A percentile compares a stretch with the other conserved stretches of the same genome.
Evolutionary conservation across 176 grass and related monocot species (phyloP).

Genomic region (Thinopyrum elongatum): DNA sequence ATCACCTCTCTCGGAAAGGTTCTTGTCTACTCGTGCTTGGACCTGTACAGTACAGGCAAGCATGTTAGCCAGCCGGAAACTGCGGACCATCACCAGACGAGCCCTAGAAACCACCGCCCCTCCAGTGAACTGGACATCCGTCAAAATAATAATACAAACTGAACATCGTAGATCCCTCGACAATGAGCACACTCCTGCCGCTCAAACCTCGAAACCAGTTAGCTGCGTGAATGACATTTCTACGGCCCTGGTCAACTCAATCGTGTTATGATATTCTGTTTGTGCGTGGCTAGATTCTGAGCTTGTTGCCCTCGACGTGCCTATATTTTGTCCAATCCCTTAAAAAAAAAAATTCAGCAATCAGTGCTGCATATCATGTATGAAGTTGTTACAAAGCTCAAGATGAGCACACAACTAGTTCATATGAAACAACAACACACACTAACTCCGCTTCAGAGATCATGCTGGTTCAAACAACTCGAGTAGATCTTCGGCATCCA

Average conservation of each 20-base stretch:
- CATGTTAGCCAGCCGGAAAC: conserved; percentile 12
- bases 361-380: no score
- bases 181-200: neutral
- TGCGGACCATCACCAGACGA: neutral
- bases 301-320: no score
- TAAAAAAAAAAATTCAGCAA: no score
- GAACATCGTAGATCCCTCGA: neutral
- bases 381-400: no score
- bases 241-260: neutral
- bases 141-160: no score
- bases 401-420: no score
- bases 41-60: neutral
- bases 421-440: no score
- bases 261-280: neutral
- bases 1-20: neutral
- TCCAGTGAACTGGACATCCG: neutral
- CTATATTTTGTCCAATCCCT: no score
- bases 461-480: no score
- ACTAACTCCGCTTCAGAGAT: no score
- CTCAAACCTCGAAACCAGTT: neutral
- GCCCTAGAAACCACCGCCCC: neutral
- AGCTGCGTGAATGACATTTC: neutral
- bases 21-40: neutral
- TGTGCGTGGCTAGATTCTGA: neutral
- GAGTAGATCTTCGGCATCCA: no score